Conservation (phyloP, 2,329 filamentous ascomycete species). For the Endoconidiophora polonica region DNA sequence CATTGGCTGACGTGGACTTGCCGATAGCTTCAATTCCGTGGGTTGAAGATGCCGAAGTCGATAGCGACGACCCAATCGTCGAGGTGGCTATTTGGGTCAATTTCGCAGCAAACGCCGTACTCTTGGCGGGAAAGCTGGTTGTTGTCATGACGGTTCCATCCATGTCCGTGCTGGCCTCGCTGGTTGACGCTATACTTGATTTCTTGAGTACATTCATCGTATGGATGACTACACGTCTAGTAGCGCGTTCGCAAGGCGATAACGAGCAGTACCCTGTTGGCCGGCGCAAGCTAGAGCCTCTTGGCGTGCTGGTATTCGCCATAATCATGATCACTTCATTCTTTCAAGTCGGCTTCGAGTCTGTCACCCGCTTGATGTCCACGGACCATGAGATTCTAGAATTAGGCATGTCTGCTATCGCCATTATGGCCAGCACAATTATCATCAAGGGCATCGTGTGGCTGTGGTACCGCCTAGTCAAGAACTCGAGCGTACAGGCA, state of each 20-base stretch:
- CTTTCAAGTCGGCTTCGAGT: conserved; percentile 58
- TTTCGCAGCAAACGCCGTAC: conserved; percentile 56
- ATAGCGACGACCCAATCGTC: conserved; percentile 59
- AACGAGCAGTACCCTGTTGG: conserved; percentile 67
- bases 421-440: conserved; percentile 68
- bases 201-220: conserved; percentile 71
- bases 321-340: conserved; percentile 80
- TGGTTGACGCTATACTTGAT: conserved; percentile 66
- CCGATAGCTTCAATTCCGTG: conserved; percentile 46
- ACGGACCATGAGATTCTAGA: conserved; percentile 52
- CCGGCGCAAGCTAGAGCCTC: conserved; percentile 56
- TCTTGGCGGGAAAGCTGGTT: conserved; percentile 59
- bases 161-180: conserved; percentile 61
- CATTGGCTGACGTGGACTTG: conserved; percentile 25
- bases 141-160: conserved; percentile 66
- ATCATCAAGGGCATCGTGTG: conserved; percentile 69
- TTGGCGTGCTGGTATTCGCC: conserved; percentile 67
- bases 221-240: conserved; percentile 59
- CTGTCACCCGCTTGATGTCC: conserved; percentile 44
- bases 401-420: conserved; percentile 53
- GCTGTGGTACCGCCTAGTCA: conserved; percentile 75
- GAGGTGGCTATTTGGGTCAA: conserved; percentile 81
- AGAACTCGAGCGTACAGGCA: conserved; percentile 72
- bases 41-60: conserved; percentile 54
- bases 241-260: conserved; percentile 47